phyloP scores from a whole-genome alignment of 306 rosid species.

The Mimosa pudica region DNA sequence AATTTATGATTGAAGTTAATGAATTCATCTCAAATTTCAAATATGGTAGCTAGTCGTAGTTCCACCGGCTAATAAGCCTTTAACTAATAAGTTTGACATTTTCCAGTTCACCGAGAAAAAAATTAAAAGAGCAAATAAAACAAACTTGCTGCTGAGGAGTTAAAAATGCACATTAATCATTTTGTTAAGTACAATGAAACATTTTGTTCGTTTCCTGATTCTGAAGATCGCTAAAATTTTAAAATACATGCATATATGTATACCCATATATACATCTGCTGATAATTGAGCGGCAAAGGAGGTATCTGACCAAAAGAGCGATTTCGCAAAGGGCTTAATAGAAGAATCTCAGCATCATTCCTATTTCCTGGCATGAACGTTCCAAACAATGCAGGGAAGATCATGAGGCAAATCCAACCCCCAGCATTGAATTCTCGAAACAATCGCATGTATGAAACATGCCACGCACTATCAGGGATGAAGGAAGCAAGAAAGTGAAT shows the following conservation, averaged over 20 bases:
- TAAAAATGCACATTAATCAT: background rate
- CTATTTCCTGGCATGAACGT: background rate
- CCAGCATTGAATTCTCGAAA: background rate
- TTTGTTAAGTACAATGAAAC: background rate
- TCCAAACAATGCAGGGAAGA: background rate
- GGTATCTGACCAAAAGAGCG: background rate
- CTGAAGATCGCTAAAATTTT: background rate
- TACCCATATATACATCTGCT: background rate
- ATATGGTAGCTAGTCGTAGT: background rate
- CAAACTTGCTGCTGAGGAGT: background rate
- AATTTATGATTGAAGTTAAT: background rate
- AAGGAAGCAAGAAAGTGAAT: background rate
- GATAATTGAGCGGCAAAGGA: background rate
- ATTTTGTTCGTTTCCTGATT: background rate
- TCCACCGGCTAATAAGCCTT: background rate
- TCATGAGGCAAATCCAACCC: background rate
- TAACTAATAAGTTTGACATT: slow-evolving; percentile 5
- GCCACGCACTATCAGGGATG: background rate
- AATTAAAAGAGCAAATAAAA: background rate
- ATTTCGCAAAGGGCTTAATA: background rate
- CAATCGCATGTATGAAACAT: background rate
- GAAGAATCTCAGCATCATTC: background rate
- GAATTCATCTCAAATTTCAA: background rate
- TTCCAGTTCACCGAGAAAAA: background rate
- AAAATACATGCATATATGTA: background rate